Evolutionary conservation across 208 protist genomes (phyloP).

Genomic region (Porcisia deanei): DNA sequence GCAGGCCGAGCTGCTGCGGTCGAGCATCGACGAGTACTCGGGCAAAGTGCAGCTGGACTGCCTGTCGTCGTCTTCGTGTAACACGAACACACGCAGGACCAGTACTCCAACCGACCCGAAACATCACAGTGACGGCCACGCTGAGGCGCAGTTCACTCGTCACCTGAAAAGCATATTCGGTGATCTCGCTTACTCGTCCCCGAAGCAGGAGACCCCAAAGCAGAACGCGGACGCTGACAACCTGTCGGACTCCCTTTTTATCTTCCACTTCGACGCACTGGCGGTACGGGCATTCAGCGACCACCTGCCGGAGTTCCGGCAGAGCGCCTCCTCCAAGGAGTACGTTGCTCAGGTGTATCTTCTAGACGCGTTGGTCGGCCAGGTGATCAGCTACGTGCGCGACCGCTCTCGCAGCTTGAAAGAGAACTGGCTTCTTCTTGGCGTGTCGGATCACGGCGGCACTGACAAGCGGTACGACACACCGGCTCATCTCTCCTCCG

Average conservation of each 20-base stretch:
- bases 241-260: conserved; percentile 51
- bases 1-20: conserved; percentile 18
- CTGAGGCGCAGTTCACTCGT: conserved; percentile 46
- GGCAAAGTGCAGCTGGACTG: conserved; percentile 49
- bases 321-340: conserved; percentile 40
- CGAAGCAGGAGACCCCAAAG: conserved; percentile 29
- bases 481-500: conserved; percentile 44
- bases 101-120: conserved; percentile 30
- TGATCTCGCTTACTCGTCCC: conserved; percentile 33
- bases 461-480: conserved; percentile 42
- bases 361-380: conserved; percentile 67
- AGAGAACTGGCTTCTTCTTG: conserved; percentile 84
- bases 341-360: conserved; percentile 75
- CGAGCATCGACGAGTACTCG: conserved; percentile 22
- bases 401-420: conserved; percentile 53
- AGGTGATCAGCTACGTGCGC: conserved; percentile 61
- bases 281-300: conserved; percentile 50
- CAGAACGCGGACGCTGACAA: conserved; percentile 43
- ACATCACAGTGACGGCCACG: conserved; percentile 38
- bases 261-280: conserved; percentile 77
- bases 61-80: conserved; percentile 56
- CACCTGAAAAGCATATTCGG: conserved; percentile 53
- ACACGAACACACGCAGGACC: conserved; percentile 37
- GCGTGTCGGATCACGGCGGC: conserved; percentile 66
- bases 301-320: conserved; percentile 51